Base-by-base conservation (phyloP, 352 stramenopile genomes). In the Phytophthora sp. region DNA sequence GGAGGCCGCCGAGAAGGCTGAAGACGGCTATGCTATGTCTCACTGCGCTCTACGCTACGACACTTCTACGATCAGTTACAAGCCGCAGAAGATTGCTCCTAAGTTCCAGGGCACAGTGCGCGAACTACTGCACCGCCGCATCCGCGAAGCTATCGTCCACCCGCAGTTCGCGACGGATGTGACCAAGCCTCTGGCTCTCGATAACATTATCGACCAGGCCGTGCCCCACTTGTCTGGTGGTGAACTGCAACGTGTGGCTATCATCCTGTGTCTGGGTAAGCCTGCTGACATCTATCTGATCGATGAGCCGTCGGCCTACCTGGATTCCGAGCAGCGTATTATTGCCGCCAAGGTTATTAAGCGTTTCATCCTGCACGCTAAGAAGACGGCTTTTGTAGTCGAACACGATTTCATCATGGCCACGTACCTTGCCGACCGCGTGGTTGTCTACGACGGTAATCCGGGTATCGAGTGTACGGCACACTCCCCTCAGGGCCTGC, bases 351-450 rank as follows among this genome's bases (percentile, higher is more conserved):
- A 99, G 86, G 97, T 99, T 57, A 99, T 99, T 77, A 99, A 99
- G 86, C 93, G 98, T 33, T 99, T 99, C 76, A 99, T 99, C 58
- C 91, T 99, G 76, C 97, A 99, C 89, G 90, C 96, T 27, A 99
- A 99, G 88, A 99, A 99, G 79, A 99, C 98, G 23, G 98, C 97
- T 7, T 99, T 99, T 77, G 86, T 99, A 31, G 98, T 99, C 15
- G 98, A 99, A 85, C 98, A 99, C 86, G 98, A 99, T 93, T 99
- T 99, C 84, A 99, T 99, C 78, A 99, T 99, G 98, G 98, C 97
- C 42, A 99, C 98, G 24, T 99, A 99, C 83, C 84, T 99, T 63
- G 96, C 95, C 45, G 96, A 99, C 74, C 93, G 96, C 44, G 96
- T 99, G 13, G 93, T 98, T 56, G 95, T 98, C 3, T 98, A 99